Percentiles rank a stretch among this genome's conserved stretches.
These are phyloP conservation scores for Didymella arachidicola DNA, from an alignment of 2,329 filamentous ascomycete species.

Conservation along the genomic window DNA sequence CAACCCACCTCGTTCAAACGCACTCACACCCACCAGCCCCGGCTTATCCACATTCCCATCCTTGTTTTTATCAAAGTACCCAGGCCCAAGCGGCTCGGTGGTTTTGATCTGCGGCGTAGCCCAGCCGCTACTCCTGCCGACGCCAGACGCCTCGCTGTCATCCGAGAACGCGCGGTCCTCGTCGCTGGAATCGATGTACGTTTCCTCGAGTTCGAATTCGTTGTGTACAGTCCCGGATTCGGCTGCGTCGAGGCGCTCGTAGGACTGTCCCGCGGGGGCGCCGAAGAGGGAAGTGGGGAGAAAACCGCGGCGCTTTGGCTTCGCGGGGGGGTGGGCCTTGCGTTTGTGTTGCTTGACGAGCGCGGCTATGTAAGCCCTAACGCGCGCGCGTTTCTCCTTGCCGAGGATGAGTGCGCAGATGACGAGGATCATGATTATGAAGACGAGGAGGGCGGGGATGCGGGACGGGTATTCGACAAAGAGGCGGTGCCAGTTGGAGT, in stretches of 20 bases:
- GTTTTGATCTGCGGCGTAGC: conserved; percentile 69
- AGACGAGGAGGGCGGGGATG: conserved; percentile 77
- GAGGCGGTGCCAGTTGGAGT: conserved; percentile 64
- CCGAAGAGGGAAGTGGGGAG: conserved; percentile 69
- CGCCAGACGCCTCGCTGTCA: conserved; percentile 63
- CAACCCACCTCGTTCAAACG: conserved; percentile 70
- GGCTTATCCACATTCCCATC: conserved; percentile 42
- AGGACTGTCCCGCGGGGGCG: conserved; percentile 56
- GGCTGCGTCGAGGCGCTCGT: conserved; percentile 75
- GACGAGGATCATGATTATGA: conserved; percentile 75
- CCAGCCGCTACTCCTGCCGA: conserved; percentile 70
- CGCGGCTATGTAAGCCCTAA: conserved; percentile 65
- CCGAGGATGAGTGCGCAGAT: conserved; percentile 78
- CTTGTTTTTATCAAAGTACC: conserved; percentile 33
- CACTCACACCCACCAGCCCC: conserved; percentile 40
- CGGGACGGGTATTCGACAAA: conserved; percentile 71
- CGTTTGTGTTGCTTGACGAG: conserved; percentile 54
- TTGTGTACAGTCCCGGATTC: conserved; percentile 75
- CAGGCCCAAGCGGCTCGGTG: conserved; percentile 23
- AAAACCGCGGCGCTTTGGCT: conserved; percentile 49
- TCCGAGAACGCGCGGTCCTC: conserved; percentile 67
- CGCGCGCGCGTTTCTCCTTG: conserved; percentile 71
- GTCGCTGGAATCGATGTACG: conserved; percentile 58
- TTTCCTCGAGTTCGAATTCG: conserved; percentile 74
- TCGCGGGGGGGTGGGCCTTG: conserved; percentile 29